Conservation (phyloP, 495 filamentous ascomycete species). For the Pseudoneurospora amorphoporcata region DNA sequence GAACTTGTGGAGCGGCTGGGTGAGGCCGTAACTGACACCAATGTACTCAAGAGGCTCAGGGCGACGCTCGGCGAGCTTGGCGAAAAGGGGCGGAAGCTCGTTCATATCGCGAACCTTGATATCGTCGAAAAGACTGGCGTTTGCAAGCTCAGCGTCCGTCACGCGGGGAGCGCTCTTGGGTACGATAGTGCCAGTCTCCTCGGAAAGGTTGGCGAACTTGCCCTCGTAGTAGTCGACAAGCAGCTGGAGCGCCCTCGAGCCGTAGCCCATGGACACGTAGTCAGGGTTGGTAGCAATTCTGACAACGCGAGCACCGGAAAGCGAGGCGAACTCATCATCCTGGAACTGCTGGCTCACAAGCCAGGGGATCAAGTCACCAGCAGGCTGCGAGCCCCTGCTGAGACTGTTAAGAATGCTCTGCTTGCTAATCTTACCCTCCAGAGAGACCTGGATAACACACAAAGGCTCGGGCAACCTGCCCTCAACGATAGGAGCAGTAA, state of each 20-base stretch:
- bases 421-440: constrained; percentile 90
- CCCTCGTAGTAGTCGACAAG: constrained; percentile 90
- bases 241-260: constrained; percentile 74
- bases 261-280: constrained; percentile 85
- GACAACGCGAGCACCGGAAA: constrained; percentile 86
- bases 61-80: constrained; percentile 74
- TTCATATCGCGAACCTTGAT: constrained; percentile 84
- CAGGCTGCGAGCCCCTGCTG: constrained; percentile 78
- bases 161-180: constrained; percentile 62
- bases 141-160: constrained; percentile 73
- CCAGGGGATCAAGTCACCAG: constrained; percentile 97
- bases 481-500: constrained; percentile 79
- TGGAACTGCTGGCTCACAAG: constrained; percentile 97
- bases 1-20: constrained; percentile 82
- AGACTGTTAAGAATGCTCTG: constrained; percentile 84
- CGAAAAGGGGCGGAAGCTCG: constrained; percentile 86
- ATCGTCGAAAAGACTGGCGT: constrained; percentile 69
- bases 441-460: constrained; percentile 86
- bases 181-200: constrained; percentile 39
- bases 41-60: constrained; percentile 81
- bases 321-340: constrained; percentile 88
- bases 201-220: constrained; percentile 76
- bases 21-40: constrained; percentile 92
- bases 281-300: constrained; percentile 96
- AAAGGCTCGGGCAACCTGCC: constrained; percentile 83